These are phyloP conservation scores for Tulasnella sp. DNA, from an alignment of 768 basidiomycete genomes.

Conservation along the genomic window DNA sequence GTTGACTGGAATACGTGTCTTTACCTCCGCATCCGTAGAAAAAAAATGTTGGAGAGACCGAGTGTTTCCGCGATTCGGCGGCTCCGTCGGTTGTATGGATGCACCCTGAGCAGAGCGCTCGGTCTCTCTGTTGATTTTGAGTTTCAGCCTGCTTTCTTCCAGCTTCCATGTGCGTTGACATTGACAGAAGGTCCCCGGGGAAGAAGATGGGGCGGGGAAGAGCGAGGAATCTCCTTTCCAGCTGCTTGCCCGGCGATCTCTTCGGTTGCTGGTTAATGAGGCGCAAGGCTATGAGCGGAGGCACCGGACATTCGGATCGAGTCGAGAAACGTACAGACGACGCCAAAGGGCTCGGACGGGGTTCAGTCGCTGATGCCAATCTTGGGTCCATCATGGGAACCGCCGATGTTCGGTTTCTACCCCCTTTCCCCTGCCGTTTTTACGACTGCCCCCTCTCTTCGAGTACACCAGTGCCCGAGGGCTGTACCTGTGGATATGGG, in stretches of 20 bases:
- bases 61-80: constrained; percentile 17
- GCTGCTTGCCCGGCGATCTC: constrained; percentile 13
- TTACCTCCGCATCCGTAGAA: neutral
- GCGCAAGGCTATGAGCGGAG: neutral
- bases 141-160: constrained; percentile 11
- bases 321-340: constrained; percentile 15
- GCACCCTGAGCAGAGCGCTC: neutral
- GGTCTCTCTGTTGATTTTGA: constrained; percentile 16
- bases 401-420: neutral
- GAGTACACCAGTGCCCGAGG: neutral
- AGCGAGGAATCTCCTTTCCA: constrained; percentile 7
- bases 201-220: constrained; percentile 1
- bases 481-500: neutral
- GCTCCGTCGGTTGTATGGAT: neutral
- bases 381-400: neutral
- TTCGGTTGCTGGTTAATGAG: constrained; percentile 7
- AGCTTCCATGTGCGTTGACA: constrained; percentile 13
- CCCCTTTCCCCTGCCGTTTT: neutral
- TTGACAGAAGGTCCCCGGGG: constrained; percentile 19
- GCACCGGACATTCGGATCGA: constrained; percentile 7
- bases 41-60: neutral
- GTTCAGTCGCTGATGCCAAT: neutral
- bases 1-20: constrained; percentile 7
- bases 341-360: neutral
- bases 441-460: neutral